phyloP scores from a whole-genome alignment of 176 grass and related monocot genomes.

The Coix lacrymajobi region DNA sequence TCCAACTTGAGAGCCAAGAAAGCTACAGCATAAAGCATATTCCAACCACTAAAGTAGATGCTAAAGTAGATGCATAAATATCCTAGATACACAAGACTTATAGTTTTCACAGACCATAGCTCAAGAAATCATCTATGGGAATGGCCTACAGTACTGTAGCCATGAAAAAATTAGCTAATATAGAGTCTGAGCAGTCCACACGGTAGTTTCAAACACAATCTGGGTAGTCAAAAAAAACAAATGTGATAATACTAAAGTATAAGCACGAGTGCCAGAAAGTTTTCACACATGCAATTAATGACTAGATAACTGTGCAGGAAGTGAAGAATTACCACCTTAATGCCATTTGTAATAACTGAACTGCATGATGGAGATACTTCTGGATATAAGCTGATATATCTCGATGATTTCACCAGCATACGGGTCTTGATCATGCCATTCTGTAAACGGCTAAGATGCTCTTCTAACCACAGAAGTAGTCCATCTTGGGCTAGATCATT shows the following conservation, averaged over 20 bases:
- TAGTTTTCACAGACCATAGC: no score
- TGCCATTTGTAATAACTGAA: conserved; percentile 65
- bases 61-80: no score
- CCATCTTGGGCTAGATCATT: conserved; percentile 67
- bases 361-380: conserved; percentile 64
- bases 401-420: background rate
- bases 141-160: background rate
- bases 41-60: no score
- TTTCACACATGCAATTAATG: conserved; percentile 1
- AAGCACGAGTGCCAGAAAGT: background rate
- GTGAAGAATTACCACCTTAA: conserved; percentile 58
- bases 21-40: no score
- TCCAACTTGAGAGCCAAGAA: no score
- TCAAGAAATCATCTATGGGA: background rate
- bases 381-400: conserved; percentile 81
- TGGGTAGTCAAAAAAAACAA: background rate
- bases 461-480: conserved; percentile 93
- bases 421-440: conserved; percentile 69
- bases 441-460: conserved; percentile 71
- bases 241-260: background rate
- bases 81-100: no score
- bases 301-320: background rate
- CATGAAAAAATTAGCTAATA: background rate
- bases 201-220: background rate
- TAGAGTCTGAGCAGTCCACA: background rate